Conservation (phyloP, 1,139 yeast species). For the Yamadazyma pseudoaaseri region DNA sequence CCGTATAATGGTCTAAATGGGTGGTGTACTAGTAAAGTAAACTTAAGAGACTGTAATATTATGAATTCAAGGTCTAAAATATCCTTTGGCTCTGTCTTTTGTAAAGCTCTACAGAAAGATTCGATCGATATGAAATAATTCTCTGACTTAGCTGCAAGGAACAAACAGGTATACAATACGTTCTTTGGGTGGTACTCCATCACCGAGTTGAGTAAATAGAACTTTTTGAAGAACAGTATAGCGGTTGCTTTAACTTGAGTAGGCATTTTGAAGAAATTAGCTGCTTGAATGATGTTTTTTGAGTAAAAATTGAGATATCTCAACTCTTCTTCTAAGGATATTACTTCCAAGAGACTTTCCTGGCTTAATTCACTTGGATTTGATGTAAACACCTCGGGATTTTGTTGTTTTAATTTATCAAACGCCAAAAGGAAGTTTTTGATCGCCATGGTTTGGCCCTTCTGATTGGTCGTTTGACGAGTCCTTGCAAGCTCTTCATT, state of each 20-base stretch:
- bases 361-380: constrained; percentile 33
- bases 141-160: constrained; percentile 90
- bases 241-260: constrained; percentile 74
- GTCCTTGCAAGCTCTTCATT: constrained; percentile 48
- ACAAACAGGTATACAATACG: constrained; percentile 79
- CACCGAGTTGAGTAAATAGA: constrained; percentile 74
- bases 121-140: constrained; percentile 85
- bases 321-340: constrained; percentile 68
- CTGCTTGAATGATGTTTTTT: constrained; percentile 61
- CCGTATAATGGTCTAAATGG: constrained; percentile 89
- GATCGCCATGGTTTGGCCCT: constrained; percentile 47
- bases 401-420: constrained; percentile 27
- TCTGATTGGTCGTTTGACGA: constrained; percentile 49
- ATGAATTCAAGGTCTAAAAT: constrained; percentile 77
- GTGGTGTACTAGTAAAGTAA: constrained; percentile 83
- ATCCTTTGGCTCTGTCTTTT: constrained; percentile 63
- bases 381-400: constrained; percentile 27
- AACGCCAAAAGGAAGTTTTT: constrained; percentile 30
- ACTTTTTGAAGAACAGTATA: constrained; percentile 74
- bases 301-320: constrained; percentile 68
- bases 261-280: constrained; percentile 45
- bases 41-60: constrained; percentile 69
- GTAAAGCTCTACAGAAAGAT: constrained; percentile 70
- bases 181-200: constrained; percentile 88
- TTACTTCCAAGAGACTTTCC: constrained; percentile 37